Conservation (phyloP, 805 yeast genomes). For the Saccharomycopsis schoenii region DNA sequence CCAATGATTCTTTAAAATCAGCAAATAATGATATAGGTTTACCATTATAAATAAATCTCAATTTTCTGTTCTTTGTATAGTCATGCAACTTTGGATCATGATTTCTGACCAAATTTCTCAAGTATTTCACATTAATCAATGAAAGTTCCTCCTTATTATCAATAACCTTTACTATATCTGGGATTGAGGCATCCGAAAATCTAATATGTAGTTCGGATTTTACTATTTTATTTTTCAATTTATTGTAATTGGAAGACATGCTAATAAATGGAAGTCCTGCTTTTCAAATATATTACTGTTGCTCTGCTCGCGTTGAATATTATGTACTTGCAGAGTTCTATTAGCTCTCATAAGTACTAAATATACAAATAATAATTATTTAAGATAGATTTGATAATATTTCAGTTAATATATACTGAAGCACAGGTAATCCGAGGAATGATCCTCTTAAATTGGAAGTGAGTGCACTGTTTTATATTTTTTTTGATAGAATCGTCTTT, state of each 20-base stretch:
- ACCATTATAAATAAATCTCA: conserved; percentile 63
- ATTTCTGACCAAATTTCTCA: conserved; percentile 36
- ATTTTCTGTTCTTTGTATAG: conserved; percentile 34
- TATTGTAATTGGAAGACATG: background rate
- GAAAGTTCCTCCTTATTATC: conserved; percentile 22
- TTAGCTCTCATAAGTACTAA: too few species aligned
- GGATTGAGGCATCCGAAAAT: conserved; percentile 34
- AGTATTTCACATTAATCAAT: conserved; percentile 29
- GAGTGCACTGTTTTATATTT: too few species aligned
- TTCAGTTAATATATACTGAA: too few species aligned
- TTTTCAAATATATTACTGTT: too few species aligned
- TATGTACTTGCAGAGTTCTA: too few species aligned
- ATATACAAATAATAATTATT: too few species aligned
- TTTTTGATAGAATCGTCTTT: too few species aligned
- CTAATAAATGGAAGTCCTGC: background rate
- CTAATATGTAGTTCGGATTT: conserved; percentile 25
- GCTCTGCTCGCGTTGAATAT: too few species aligned
- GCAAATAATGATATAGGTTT: conserved; percentile 49
- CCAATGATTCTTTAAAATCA: conserved; percentile 42
- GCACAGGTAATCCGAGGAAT: too few species aligned
- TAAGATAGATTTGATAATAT: too few species aligned
- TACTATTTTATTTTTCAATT: background rate
- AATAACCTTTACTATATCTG: conserved; percentile 33
- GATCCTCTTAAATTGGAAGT: too few species aligned
- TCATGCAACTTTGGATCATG: conserved; percentile 22